Percentiles rank a stretch among this genome's conserved stretches.
Evolutionary conservation across 257 asterid genomes (phyloP).

Genomic region (Plectranthus barbatus): DNA sequence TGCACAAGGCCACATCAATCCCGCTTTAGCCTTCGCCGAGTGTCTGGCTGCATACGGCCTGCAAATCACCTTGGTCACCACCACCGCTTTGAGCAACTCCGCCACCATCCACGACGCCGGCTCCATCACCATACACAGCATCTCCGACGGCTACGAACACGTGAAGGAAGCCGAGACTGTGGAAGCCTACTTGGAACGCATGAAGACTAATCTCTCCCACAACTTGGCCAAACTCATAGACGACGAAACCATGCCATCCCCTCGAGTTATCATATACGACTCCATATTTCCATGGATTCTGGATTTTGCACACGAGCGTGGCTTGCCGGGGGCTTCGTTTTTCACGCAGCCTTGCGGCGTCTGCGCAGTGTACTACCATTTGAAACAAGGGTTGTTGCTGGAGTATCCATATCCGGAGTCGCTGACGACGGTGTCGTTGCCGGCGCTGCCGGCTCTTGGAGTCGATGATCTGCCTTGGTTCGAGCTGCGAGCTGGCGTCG

Average conservation of each 20-base stretch:
- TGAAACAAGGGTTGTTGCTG: constrained; percentile 18
- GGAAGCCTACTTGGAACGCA: constrained; percentile 9
- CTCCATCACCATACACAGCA: constrained; percentile 17
- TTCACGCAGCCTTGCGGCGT: constrained; percentile 40
- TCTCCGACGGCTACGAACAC: constrained; percentile 17
- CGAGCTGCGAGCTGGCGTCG: neutral
- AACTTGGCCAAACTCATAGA: constrained; percentile 19
- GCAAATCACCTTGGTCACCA: constrained; percentile 22
- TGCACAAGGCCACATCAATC: constrained; percentile 53
- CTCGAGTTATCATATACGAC: constrained; percentile 23
- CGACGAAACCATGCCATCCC: neutral
- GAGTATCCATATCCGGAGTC: constrained; percentile 15
- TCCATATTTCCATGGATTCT: constrained; percentile 27
- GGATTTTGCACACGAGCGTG: constrained; percentile 23
- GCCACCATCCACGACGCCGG: neutral
- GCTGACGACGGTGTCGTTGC: neutral
- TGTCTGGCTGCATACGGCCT: constrained; percentile 31
- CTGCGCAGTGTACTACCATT: constrained; percentile 4
- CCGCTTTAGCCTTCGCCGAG: constrained; percentile 37
- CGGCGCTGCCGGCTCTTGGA: constrained; percentile 29
- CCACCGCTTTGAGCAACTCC: neutral
- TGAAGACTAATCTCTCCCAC: constrained; percentile 1
- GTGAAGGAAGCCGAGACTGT: neutral
- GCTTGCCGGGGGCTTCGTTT: constrained; percentile 26
- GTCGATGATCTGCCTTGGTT: constrained; percentile 36